phyloP scores from a whole-genome alignment of 768 basidiomycete species.

The Paxillus involutus region DNA sequence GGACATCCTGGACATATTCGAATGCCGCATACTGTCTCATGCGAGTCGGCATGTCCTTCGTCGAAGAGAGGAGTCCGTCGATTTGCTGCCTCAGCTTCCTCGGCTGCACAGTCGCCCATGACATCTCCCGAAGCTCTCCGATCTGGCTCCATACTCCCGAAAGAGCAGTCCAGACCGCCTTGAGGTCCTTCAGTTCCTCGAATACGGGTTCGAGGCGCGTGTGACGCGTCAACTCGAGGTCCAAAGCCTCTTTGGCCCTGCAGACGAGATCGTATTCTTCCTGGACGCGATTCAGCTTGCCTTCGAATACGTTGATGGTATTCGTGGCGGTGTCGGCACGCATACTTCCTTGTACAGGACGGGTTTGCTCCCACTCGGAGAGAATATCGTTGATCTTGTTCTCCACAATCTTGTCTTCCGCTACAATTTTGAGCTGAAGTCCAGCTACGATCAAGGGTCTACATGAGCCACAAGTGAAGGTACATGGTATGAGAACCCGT shows the following conservation, averaged over 20 bases:
- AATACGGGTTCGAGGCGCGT: constrained; percentile 92
- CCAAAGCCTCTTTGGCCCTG: constrained; percentile 94
- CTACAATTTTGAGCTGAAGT: constrained; percentile 98
- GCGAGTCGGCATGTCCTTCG: constrained; percentile 97
- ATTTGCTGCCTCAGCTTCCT: constrained; percentile 93
- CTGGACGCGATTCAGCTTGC: constrained; percentile 81
- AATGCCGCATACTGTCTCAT: constrained; percentile 99
- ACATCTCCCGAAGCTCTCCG: constrained; percentile 79
- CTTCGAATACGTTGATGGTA: constrained; percentile 93
- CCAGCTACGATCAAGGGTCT: constrained; percentile 56
- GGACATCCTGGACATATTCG: constrained; percentile 93
- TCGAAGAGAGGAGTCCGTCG: constrained; percentile 87
- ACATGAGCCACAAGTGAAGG: constrained; percentile 6
- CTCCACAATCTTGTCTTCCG: constrained; percentile 97
- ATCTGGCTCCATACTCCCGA: constrained; percentile 97
- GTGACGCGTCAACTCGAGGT: constrained; percentile 87
- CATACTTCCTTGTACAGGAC: constrained; percentile 96
- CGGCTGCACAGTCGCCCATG: constrained; percentile 92
- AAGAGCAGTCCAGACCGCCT: constrained; percentile 98
- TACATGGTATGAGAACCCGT: constrained; percentile 4
- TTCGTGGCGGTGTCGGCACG: constrained; percentile 96
- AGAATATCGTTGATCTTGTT: constrained; percentile 92
- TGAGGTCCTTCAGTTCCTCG: constrained; percentile 93
- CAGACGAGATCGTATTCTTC: constrained; percentile 96
- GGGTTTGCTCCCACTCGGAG: constrained; percentile 91